Evolutionary conservation across 768 basidiomycete species (phyloP), one percentile per base, ranked within the genome.

Genomic region (Boletus rex-veris): DNA sequence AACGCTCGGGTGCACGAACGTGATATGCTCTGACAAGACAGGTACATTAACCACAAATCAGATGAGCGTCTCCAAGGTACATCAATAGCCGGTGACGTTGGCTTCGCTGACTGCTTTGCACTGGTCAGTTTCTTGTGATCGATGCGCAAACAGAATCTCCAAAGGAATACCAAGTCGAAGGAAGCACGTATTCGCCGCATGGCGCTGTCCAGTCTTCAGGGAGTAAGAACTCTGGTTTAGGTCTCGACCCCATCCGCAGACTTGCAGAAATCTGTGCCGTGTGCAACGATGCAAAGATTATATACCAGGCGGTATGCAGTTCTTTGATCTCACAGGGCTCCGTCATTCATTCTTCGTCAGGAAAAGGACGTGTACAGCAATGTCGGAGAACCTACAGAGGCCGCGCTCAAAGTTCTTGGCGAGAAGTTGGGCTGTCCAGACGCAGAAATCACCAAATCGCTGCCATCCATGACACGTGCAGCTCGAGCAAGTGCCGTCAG

Each of bases 21-120:
- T 99, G 45, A 98, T 99, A 61, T 99, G 96, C 71, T 95, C 93
- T 4, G 96, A 99, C 75, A 99, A 99, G 79, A 99, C 96, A 24
- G 95, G 95, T 45, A 95, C 93, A 33, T 67, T 97, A 64, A 97
- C 94, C 10, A 97, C 93, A 14, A 97, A 92, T 72, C 96, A 98
- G 69, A 98, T 98, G 96, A 90, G 92, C 63, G 91, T 98, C 21
- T 88, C 91, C 31, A 82, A 77, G 72, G 87, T 90, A 70, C 51
- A 77, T 72, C 36, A 43, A 30, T 37, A 21, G 1, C 8, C 28
- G 3, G 4, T 35, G 41, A 37, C 35, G 47, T 19, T 52, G 48
- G 43, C 37, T 54, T 52, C 30, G 36, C 52, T 58, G 33, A 52
- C 61, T 18, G 54, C 30, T 53, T 45, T 50, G 24, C n/a, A 12